Base-by-base conservation (phyloP, 139 green algal species). In the Chlorella sorokiniana region DNA sequence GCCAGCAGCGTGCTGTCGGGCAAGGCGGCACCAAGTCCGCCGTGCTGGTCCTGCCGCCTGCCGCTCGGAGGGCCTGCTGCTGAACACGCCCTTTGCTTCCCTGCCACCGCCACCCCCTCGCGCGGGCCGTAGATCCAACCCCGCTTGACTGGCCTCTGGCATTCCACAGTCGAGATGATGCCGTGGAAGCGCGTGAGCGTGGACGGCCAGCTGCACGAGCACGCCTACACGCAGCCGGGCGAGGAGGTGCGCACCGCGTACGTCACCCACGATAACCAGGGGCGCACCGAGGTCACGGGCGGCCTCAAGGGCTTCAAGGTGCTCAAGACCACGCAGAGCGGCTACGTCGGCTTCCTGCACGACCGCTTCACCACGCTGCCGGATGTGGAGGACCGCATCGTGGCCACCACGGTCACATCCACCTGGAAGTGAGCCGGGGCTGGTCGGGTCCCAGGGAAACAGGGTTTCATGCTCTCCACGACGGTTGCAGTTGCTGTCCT, bases 251-350 rank as follows among this genome's bases (percentile, higher is more conserved):
- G 93, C 29, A 97, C 94, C 16, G 82, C 74, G 0, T 89, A 90
- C 76, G 93, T 93, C 3, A 88, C 70, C 0, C 86, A 86, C 25
- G 85, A 93, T 78, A 92, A 90, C 54, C 63, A 79, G 14, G 89
- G 87, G 42, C 90, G 84, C 35, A 76, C 93, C 4, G 81, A 90
- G 16, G 85, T 97, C 20, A 91, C 67, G 59, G 31, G 86, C 83
- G 93, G 93, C 20, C 33, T 97, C 1, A 87, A 88, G 64, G 89
- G 85, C 41, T 75, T 93, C 35, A 87, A 87, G 75, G 88, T 98
- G 61, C 87, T 97, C 1, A 98, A 98, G 84, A 97, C 95, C 25
- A 97, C 96, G 3, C 96, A 99, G 89, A 95, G 90, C 35, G 96
- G 96, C 14, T 99, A 99, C 87, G 91, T 91, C 68, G 93, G 94